These are phyloP conservation scores for Tagetes patula DNA, from an alignment of 129 eudicot genomes.

Conservation along the genomic window DNA sequence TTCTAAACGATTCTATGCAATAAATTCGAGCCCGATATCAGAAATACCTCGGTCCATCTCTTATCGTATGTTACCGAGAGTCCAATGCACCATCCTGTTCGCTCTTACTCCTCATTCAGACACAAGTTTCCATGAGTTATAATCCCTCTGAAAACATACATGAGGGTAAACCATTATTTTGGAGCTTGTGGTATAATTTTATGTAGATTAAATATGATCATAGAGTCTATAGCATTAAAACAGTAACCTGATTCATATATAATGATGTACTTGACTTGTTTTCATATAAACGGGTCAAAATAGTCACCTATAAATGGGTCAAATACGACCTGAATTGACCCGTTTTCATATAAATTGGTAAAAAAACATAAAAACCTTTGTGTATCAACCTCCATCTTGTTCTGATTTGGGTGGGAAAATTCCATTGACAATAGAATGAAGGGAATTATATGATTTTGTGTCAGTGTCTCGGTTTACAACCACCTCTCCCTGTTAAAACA, in stretches of 20 bases:
- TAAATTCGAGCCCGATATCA: constrained; percentile 13
- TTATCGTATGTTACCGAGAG: constrained; percentile 23
- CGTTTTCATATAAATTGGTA: neutral
- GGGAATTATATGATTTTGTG: constrained; percentile 70
- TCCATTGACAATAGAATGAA: constrained; percentile 68
- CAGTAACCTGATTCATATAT: neutral
- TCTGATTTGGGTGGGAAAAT: constrained; percentile 69
- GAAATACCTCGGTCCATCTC: constrained; percentile 23
- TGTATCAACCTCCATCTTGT: constrained; percentile 49
- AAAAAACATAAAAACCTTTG: neutral
- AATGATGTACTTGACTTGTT: neutral
- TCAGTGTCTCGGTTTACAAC: constrained; percentile 73
- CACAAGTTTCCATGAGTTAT: constrained; percentile 8
- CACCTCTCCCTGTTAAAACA: constrained; percentile 63
- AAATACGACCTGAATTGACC: constrained; percentile 6
- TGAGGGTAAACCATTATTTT: neutral
- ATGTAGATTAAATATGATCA: neutral
- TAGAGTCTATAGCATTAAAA: neutral
- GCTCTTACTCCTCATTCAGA: constrained; percentile 10
- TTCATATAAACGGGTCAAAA: neutral
- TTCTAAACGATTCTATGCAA: constrained; percentile 17
- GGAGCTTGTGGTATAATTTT: neutral
- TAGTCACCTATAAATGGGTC: neutral
- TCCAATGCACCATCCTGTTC: neutral
- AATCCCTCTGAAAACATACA: constrained; percentile 19